Conservation (phyloP, 2,329 filamentous ascomycete genomes). For the Pestalotiopsis fici region DNA sequence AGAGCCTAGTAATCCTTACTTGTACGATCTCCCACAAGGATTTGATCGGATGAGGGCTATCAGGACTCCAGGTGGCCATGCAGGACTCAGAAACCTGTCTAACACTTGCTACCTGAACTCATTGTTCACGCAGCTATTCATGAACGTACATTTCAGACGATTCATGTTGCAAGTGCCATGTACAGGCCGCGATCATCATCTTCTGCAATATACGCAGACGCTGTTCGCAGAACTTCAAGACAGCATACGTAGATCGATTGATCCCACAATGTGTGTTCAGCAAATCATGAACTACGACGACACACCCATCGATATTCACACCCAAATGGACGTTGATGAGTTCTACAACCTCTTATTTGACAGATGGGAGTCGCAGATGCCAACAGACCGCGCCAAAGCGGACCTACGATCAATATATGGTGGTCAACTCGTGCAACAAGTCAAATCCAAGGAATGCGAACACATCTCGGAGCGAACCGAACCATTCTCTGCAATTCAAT, state of each 20-base stretch:
- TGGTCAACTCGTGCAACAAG: slow-evolving; percentile 89
- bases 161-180: slow-evolving; percentile 75
- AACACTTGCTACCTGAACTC: slow-evolving; percentile 99
- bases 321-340: slow-evolving; percentile 98
- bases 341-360: slow-evolving; percentile 96
- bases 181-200: slow-evolving; percentile 59
- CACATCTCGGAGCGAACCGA: slow-evolving; percentile 92
- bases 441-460: slow-evolving; percentile 90
- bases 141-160: slow-evolving; percentile 84
- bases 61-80: slow-evolving; percentile 78
- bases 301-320: slow-evolving; percentile 77
- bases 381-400: slow-evolving; percentile 66
- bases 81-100: slow-evolving; percentile 87
- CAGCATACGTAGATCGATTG: slow-evolving; percentile 71
- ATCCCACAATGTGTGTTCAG: slow-evolving; percentile 71
- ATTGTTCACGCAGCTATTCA: slow-evolving; percentile 89
- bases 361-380: slow-evolving; percentile 82
- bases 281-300: slow-evolving; percentile 84
- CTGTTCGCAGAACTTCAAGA: slow-evolving; percentile 88
- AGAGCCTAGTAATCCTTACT: slow-evolving; percentile 52
- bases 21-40: slow-evolving; percentile 59
- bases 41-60: slow-evolving; percentile 70
- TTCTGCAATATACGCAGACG: slow-evolving; percentile 77
- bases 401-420: slow-evolving; percentile 83
- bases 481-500: slow-evolving; percentile 91